Evolutionary conservation across 2,329 filamentous ascomycete genomes (phyloP).

Genomic region (Colletotrichum ledebouriae): DNA sequence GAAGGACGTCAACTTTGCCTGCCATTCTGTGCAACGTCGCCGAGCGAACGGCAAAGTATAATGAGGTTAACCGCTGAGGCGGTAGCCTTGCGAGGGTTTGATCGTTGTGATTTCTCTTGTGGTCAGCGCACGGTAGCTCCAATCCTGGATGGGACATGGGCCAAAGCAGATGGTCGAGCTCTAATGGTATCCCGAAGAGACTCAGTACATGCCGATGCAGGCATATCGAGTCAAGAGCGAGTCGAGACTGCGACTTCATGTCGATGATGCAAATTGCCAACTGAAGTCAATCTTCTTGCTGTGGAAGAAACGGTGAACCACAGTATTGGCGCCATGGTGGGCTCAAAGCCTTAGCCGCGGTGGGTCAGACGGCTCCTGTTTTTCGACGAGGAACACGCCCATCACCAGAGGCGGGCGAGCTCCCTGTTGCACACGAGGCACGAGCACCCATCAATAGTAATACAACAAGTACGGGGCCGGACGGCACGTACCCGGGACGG

Average conservation of each 20-base stretch:
- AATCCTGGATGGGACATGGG: slow-evolving; percentile 24
- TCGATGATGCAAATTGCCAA: slow-evolving; percentile 3
- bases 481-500: slow-evolving; percentile 29
- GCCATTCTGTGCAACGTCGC: slow-evolving; percentile 7
- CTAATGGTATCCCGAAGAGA: neutral
- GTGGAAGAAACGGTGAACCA: neutral
- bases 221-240: slow-evolving; percentile 27
- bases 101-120: slow-evolving; percentile 21
- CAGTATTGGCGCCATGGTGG: neutral
- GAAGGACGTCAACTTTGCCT: neutral
- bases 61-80: slow-evolving; percentile 23
- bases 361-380: slow-evolving; percentile 18
- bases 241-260: neutral
- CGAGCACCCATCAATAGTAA: slow-evolving; percentile 5
- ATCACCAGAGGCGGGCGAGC: slow-evolving; percentile 13
- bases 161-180: slow-evolving; percentile 7
- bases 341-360: slow-evolving; percentile 6
- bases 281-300: neutral
- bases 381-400: slow-evolving; percentile 19
- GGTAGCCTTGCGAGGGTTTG: slow-evolving; percentile 21
- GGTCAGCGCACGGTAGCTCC: slow-evolving; percentile 24
- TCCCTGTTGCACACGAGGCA: slow-evolving; percentile 22
- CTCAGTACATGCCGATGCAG: slow-evolving; percentile 10
- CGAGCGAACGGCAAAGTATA: slow-evolving; percentile 14
- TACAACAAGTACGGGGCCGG: slow-evolving; percentile 35